Conservation (phyloP, 768 basidiomycete species). For the Lentinula detonsa region DNA sequence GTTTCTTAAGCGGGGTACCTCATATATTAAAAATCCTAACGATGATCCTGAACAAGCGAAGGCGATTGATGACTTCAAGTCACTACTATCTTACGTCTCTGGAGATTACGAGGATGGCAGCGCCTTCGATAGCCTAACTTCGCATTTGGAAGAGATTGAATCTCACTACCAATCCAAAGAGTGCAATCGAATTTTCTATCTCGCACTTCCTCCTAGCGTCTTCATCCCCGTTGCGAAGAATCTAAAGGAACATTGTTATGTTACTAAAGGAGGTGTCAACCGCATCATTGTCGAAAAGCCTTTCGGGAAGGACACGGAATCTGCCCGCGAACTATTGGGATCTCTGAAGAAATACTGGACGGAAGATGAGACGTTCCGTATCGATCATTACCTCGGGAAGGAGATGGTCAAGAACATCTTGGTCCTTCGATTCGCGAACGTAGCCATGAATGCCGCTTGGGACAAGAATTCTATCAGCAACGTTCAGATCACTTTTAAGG, state of each 20-base stretch:
- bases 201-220: slow-evolving; percentile 95
- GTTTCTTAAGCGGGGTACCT: slow-evolving; percentile 77
- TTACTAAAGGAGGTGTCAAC: slow-evolving; percentile 61
- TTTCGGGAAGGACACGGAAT: slow-evolving; percentile 91
- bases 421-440: slow-evolving; percentile 92
- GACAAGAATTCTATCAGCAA: slow-evolving; percentile 95
- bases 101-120: slow-evolving; percentile 85
- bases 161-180: slow-evolving; percentile 53
- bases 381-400: slow-evolving; percentile 99
- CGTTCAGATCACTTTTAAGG: slow-evolving; percentile 99
- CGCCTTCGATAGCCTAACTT: slow-evolving; percentile 73
- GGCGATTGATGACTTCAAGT: slow-evolving; percentile 80
- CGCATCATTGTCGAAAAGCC: slow-evolving; percentile 98
- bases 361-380: slow-evolving; percentile 98
- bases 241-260: slow-evolving; percentile 78
- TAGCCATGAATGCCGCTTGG: slow-evolving; percentile 84
- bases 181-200: slow-evolving; percentile 88
- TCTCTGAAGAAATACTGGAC: slow-evolving; percentile 84
- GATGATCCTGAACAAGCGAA: slow-evolving; percentile 51
- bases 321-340: slow-evolving; percentile 70
- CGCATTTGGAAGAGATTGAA: slow-evolving; percentile 76
- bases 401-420: slow-evolving; percentile 99
- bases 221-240: slow-evolving; percentile 87
- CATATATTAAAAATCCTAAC: slow-evolving; percentile 78
- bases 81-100: slow-evolving; percentile 71